phyloP scores from a whole-genome alignment of 1,284 basidiomycete genomes.

The Vanrija pseudolonga region DNA sequence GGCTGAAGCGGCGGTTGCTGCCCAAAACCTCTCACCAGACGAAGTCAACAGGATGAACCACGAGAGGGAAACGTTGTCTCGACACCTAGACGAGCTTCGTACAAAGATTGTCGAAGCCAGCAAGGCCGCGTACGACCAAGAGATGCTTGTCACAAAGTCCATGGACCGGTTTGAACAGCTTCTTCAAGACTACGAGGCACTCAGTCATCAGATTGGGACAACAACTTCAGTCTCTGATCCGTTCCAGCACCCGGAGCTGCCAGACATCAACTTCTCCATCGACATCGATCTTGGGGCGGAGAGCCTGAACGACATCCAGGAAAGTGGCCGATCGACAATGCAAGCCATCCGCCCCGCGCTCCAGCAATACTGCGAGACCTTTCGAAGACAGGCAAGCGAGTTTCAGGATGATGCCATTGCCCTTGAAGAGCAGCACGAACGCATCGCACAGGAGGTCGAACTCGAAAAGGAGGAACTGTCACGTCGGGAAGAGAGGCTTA shows the following conservation, averaged over 20 bases:
- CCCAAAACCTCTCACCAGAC: constrained; percentile 77
- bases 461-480: constrained; percentile 61
- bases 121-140: constrained; percentile 65
- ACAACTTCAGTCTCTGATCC: constrained; percentile 47
- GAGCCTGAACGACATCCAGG: constrained; percentile 61
- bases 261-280: constrained; percentile 61
- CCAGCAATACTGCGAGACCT: constrained; percentile 63
- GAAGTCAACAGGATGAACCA: constrained; percentile 81
- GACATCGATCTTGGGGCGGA: constrained; percentile 69
- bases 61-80: constrained; percentile 67
- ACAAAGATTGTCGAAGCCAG: constrained; percentile 68
- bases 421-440: constrained; percentile 73
- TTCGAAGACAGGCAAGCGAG: constrained; percentile 62
- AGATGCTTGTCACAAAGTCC: constrained; percentile 71
- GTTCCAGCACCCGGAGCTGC: not conserved
- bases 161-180: constrained; percentile 73
- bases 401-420: constrained; percentile 69
- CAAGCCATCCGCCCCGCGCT: constrained; percentile 68
- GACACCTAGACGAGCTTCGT: constrained; percentile 69
- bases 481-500: constrained; percentile 57
- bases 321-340: constrained; percentile 61
- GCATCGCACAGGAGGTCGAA: constrained; percentile 51
- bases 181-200: constrained; percentile 66
- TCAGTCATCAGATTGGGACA: constrained; percentile 67
- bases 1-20: constrained; percentile 64